These are phyloP conservation scores for Coemansia sp. DNA, from an alignment of 192 early-diverging fungal genomes.

Conservation along the genomic window DNA sequence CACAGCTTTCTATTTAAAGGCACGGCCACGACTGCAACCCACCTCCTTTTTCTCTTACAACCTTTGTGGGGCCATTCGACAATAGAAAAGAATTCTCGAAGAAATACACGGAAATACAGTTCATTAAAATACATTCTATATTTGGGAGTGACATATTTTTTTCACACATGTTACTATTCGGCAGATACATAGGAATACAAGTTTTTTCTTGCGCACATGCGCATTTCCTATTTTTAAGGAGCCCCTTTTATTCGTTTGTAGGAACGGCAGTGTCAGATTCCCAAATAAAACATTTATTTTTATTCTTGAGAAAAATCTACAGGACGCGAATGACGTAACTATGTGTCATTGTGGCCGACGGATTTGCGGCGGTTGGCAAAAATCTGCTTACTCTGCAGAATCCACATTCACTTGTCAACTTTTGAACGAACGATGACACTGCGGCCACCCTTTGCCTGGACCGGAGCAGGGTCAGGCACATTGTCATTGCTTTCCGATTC, in stretches of 20 bases:
- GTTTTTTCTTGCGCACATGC: neutral
- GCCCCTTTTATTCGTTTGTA: neutral
- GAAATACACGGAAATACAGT: too few species aligned
- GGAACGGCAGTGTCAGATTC: too few species aligned
- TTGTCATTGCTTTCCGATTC: neutral
- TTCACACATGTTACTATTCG: neutral
- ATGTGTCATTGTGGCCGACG: neutral
- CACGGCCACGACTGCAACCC: too few species aligned
- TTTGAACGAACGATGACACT: too few species aligned
- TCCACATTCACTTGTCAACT: neutral
- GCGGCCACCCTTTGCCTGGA: neutral
- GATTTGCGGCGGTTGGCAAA: conserved; percentile 2
- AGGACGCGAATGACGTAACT: too few species aligned
- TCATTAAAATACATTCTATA: too few species aligned
- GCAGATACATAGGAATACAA: neutral
- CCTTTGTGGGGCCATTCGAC: too few species aligned
- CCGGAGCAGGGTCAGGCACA: neutral
- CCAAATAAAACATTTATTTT: too few species aligned
- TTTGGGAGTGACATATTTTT: neutral
- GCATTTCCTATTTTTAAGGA: neutral
- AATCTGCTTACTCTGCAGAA: neutral
- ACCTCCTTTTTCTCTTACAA: too few species aligned
- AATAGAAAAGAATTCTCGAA: too few species aligned
- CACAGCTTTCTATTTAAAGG: too few species aligned
- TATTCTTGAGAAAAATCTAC: too few species aligned